Percentiles rank a stretch among this genome's conserved stretches.
Conservation (phyloP, 2,329 filamentous ascomycete species). For the Neofusicoccum parvum region DNA sequence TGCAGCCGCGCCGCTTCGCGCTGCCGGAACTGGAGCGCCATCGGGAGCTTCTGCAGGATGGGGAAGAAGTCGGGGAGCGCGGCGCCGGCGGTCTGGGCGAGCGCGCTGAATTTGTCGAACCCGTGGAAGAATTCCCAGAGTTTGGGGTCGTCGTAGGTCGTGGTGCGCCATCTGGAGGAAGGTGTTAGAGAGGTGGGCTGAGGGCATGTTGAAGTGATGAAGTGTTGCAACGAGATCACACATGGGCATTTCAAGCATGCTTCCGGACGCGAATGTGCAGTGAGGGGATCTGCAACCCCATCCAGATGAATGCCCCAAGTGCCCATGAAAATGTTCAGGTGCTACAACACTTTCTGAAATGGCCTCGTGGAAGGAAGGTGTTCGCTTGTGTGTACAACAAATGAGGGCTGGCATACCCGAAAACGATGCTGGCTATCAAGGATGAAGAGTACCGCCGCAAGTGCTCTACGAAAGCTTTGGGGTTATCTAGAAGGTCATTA, state of each 20-base stretch:
- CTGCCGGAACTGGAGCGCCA: conserved; percentile 36
- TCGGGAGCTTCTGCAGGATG: conserved; percentile 43
- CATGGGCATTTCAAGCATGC: too few species aligned
- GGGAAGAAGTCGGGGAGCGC: conserved; percentile 53
- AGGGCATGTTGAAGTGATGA: not conserved
- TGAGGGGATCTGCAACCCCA: too few species aligned
- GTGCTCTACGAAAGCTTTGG: conserved; percentile 47
- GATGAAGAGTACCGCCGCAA: conserved; percentile 53
- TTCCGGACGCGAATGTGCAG: too few species aligned
- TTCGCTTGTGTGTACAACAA: not conserved
- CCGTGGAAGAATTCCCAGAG: conserved; percentile 49
- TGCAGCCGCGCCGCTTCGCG: conserved; percentile 48
- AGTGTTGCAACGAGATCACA: too few species aligned
- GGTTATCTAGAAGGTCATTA: conserved; percentile 48
- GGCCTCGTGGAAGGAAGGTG: too few species aligned
- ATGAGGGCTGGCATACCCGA: conserved; percentile 39
- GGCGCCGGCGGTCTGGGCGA: conserved; percentile 46
- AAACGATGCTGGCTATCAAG: conserved; percentile 54
- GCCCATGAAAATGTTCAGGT: too few species aligned
- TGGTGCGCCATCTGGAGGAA: conserved; percentile 33
- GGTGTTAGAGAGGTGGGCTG: not conserved
- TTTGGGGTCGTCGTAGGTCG: conserved; percentile 44
- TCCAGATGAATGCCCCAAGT: too few species aligned
- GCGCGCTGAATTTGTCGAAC: conserved; percentile 46
- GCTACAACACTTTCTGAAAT: too few species aligned